A percentile compares a stretch with the other conserved stretches of the same genome.
Conservation (phyloP, 2,329 filamentous ascomycete species). For the Aspergillus intermedius region DNA sequence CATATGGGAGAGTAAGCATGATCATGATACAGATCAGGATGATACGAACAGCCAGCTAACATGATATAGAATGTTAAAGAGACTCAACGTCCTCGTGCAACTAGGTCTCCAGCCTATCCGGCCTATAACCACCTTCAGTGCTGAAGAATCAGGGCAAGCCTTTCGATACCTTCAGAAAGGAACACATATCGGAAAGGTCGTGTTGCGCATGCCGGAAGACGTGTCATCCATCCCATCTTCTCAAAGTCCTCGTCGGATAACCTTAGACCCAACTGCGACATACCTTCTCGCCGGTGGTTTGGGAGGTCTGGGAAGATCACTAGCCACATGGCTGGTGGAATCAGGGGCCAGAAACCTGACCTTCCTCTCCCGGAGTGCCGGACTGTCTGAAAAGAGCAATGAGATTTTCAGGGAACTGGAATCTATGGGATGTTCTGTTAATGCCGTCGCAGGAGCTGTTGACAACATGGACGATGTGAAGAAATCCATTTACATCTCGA, state of each 20-base stretch:
- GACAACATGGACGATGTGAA: background rate
- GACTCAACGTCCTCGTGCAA: background rate
- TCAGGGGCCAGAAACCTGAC: background rate
- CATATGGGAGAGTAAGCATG: background rate
- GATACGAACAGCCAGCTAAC: too few species aligned
- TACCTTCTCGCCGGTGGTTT: background rate
- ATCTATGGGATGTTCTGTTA: background rate
- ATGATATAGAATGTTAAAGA: background rate
- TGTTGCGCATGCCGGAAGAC: background rate
- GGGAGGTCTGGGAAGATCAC: background rate
- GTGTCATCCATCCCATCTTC: background rate
- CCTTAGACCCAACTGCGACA: background rate
- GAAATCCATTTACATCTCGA: background rate
- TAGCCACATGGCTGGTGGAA: background rate
- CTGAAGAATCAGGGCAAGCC: background rate
- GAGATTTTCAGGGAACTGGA: background rate
- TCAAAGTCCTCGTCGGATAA: background rate
- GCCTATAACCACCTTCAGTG: background rate
- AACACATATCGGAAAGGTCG: background rate
- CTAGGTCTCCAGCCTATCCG: background rate
- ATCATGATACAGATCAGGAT: too few species aligned
- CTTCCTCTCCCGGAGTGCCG: background rate
- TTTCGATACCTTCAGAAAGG: background rate
- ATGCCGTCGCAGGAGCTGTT: background rate
- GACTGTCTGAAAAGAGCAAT: background rate